Conservation (phyloP, 345 rosid species). For the Physaria fendleri region DNA sequence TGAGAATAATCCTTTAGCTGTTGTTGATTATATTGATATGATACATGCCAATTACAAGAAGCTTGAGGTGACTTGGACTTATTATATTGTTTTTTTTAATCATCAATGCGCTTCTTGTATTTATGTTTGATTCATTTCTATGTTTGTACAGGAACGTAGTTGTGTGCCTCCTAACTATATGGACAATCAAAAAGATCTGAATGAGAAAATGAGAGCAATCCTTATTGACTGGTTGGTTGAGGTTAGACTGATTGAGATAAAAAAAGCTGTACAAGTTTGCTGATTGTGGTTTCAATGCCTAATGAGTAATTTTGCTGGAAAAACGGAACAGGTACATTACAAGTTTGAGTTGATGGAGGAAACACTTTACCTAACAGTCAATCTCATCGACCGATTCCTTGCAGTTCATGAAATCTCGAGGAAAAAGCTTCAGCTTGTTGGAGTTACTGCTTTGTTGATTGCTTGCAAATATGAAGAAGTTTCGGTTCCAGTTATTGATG, state of each 20-base stretch:
- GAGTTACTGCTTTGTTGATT: slow-evolving; percentile 92
- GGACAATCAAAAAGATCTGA: slow-evolving; percentile 65
- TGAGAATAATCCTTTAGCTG: slow-evolving; percentile 64
- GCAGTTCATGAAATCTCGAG: slow-evolving; percentile 50
- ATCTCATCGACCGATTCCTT: slow-evolving; percentile 80
- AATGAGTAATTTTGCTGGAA: neutral
- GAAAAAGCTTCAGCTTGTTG: slow-evolving; percentile 94
- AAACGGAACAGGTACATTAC: slow-evolving; percentile 71
- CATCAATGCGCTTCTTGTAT: neutral
- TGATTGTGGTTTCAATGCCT: neutral
- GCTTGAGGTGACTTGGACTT: slow-evolving; percentile 1
- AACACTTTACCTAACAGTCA: slow-evolving; percentile 83
- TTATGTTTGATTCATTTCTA: slow-evolving; percentile 1
- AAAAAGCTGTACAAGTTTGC: neutral
- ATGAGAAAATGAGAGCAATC: slow-evolving; percentile 88
- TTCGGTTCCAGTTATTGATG: slow-evolving; percentile 93
- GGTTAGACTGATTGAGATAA: slow-evolving; percentile 37
- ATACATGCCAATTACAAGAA: slow-evolving; percentile 36
- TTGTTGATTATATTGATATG: slow-evolving; percentile 71
- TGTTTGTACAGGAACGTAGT: slow-evolving; percentile 40
- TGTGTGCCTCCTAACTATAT: slow-evolving; percentile 59
- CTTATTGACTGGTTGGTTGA: slow-evolving; percentile 93
- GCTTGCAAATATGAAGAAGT: slow-evolving; percentile 99
- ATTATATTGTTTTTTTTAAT: neutral
- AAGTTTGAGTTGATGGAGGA: slow-evolving; percentile 97